A percentile compares a stretch with the other conserved stretches of the same genome.
phyloP scores from a whole-genome alignment of 2,329 filamentous ascomycete genomes.

The Diaporthe amygdali region DNA sequence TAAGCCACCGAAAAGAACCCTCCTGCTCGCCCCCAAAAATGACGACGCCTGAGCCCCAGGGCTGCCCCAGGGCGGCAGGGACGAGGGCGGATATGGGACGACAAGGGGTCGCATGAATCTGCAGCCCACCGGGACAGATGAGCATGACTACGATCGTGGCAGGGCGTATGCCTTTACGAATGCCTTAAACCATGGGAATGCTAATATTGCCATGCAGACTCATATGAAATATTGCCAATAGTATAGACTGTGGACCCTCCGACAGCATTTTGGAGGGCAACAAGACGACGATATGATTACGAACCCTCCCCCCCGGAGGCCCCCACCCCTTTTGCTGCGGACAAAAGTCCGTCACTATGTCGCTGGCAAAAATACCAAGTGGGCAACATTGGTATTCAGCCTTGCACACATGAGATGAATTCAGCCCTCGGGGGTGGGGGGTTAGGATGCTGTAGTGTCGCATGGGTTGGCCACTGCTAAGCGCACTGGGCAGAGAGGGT shows the following conservation, averaged over 20 bases:
- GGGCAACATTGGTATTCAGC: neutral
- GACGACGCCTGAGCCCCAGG: conserved; percentile 12
- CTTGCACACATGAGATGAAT: neutral
- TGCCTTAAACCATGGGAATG: neutral
- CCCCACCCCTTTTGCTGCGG: neutral
- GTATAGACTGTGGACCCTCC: neutral
- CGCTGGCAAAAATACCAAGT: too few species aligned
- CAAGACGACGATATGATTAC: neutral
- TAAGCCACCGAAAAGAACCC: conserved; percentile 1
- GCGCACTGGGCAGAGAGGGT: neutral
- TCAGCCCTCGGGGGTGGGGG: neutral
- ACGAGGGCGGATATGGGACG: conserved; percentile 11
- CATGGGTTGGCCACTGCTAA: neutral
- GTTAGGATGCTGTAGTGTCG: neutral
- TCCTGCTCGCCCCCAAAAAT: neutral
- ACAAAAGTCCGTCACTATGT: neutral
- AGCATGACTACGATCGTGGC: conserved; percentile 17
- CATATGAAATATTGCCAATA: conserved; percentile 24
- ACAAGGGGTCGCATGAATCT: conserved; percentile 26
- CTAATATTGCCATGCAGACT: neutral
- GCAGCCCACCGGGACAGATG: conserved; percentile 24
- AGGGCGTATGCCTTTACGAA: neutral
- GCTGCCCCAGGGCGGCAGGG: neutral
- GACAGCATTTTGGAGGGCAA: neutral
- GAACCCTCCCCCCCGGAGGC: neutral